Base-by-base conservation (phyloP, 768 basidiomycete genomes). In the Lactifluus echinatus region DNA sequence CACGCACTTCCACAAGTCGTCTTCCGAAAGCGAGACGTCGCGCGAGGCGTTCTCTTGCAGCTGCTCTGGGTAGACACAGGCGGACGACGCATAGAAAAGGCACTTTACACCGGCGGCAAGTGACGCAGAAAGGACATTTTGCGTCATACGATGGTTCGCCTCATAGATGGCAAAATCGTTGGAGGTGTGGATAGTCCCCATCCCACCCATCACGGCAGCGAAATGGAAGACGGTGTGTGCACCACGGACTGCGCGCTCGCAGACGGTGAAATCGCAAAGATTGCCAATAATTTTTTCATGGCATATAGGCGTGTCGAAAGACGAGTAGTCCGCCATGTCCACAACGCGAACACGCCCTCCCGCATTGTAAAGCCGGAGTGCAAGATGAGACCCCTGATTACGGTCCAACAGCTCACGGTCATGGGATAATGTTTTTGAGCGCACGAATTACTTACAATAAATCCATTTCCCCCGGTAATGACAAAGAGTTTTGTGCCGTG, bases 191-290 rank as follows among this genome's bases (percentile, higher is more conserved):
- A 83, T 84, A 0, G 75, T 74, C 2, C 82, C 82, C 83, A 84
- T 84, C 0, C 82, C 82, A 3, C 81, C 82, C 81, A 81, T 82
- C 21, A 72, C 78, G 2, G 81, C 82, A 11, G 82, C 79, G 59
- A 83, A 78, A 64, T 84, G 82, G 19, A 82, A 68, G 24, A 84
- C 73, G 7, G 67, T 71, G 48, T 74, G 60, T 0, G 79, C 70
- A 28, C 70, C 76, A n/a, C 62, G 65, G 7, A 79, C 70, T 1
- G 64, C 74, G 2, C 63, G 66, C 14, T 68, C 55, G 60, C 75
- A 79, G 48, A 76, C 68, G 12, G 66, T 57, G 3, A 62, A 64
- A 37, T 82, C 75, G 58, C 75, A 75, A 2, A 83, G 71, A 60
- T 81, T 71, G 1, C 79, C 81, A 2, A 69, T 44, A 34, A 76